phyloP scores from a whole-genome alignment of 192 early-diverging fungal species.

The Gryganskiella cystojenkinii region DNA sequence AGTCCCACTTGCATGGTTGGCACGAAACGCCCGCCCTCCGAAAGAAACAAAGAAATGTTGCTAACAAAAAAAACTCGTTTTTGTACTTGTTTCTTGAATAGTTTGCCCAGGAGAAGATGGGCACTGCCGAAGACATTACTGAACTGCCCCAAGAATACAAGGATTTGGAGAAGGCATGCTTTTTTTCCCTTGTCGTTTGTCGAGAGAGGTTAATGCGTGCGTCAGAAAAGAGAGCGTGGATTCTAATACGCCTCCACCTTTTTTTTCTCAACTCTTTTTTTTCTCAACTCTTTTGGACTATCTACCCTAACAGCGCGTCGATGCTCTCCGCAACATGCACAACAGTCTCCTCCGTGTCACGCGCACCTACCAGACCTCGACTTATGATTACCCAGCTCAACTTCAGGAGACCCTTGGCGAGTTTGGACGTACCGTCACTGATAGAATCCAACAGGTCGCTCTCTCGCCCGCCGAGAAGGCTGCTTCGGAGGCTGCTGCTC shows the following conservation, averaged over 20 bases:
- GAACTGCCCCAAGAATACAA: constrained; percentile 95
- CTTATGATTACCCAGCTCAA: constrained; percentile 81
- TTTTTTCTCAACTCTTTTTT: not conserved
- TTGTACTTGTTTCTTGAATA: constrained; percentile 50
- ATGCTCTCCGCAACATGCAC: constrained; percentile 76
- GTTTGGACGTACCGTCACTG: constrained; percentile 74
- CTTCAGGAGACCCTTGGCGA: constrained; percentile 77
- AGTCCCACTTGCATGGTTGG: too few species aligned
- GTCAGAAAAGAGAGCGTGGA: too few species aligned
- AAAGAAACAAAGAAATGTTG: too few species aligned
- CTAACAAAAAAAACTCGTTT: too few species aligned
- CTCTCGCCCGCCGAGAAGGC: constrained; percentile 65
- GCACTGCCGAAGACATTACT: constrained; percentile 84
- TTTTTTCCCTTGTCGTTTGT: not conserved
- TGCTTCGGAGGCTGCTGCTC: constrained; percentile 41
- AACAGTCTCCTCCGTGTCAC: constrained; percentile 77
- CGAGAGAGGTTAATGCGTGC: too few species aligned
- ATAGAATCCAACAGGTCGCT: constrained; percentile 67
- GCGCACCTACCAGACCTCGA: constrained; percentile 76
- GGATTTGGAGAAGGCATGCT: constrained; percentile 83
- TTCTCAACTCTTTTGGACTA: not conserved
- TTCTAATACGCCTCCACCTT: not conserved
- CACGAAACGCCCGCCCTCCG: too few species aligned
- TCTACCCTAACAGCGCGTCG: constrained; percentile 70
- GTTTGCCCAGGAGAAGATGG: constrained; percentile 92